Conservation (phyloP, 2,329 filamentous ascomycete species). For the Knufia fluminis region DNA sequence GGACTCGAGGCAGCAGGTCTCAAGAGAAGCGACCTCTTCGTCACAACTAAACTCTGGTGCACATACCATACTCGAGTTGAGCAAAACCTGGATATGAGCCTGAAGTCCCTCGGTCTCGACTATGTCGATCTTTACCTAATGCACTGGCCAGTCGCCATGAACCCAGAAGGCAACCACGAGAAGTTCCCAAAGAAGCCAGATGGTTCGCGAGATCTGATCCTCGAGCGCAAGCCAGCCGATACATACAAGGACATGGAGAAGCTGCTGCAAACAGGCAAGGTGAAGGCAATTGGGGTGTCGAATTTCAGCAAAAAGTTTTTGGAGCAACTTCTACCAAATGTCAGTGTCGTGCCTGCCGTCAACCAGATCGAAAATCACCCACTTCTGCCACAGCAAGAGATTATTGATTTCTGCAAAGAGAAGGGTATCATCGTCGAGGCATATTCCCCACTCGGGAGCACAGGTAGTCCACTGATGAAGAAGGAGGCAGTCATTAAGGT, state of each 20-base stretch:
- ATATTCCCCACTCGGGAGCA: constrained; percentile 48
- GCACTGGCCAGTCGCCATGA: constrained; percentile 53
- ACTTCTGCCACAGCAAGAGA: constrained; percentile 43
- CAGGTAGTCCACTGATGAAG: constrained; percentile 35
- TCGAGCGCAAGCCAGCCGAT: constrained; percentile 25
- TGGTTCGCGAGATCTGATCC: constrained; percentile 40
- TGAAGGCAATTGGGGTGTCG: constrained; percentile 43
- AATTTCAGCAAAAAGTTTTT: constrained; percentile 44
- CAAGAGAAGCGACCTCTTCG: constrained; percentile 55
- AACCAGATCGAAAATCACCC: constrained; percentile 48
- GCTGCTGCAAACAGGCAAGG: constrained; percentile 34
- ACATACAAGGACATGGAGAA: constrained; percentile 45
- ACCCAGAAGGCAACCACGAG: constrained; percentile 37
- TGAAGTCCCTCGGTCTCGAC: constrained; percentile 54
- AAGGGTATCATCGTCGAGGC: constrained; percentile 46
- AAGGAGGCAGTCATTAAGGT: constrained; percentile 34
- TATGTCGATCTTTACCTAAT: constrained; percentile 65
- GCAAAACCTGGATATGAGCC: constrained; percentile 50
- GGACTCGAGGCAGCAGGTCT: constrained; percentile 49
- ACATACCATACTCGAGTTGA: constrained; percentile 56
- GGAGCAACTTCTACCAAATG: constrained; percentile 39
- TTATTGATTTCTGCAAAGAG: constrained; percentile 40
- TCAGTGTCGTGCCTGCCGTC: constrained; percentile 38
- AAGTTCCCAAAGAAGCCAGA: constrained; percentile 33
- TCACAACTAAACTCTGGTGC: constrained; percentile 63